Conservation (phyloP, 768 basidiomycete genomes). For the Suillus decipiens region DNA sequence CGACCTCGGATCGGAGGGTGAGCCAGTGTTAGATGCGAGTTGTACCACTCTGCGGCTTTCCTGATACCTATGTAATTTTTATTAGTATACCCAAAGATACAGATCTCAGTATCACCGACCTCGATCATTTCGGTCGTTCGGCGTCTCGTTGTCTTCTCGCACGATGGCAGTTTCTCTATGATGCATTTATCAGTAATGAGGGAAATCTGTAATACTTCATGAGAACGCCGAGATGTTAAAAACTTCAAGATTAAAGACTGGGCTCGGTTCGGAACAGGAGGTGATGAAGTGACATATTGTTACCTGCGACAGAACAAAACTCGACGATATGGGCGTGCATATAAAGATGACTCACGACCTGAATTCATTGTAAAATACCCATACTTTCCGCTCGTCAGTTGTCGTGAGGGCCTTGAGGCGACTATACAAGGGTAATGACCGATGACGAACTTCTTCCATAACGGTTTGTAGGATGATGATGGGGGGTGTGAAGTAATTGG, state of each 20-base stretch:
- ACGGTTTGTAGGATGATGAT: constrained; percentile 95
- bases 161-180: constrained; percentile 78
- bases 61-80: constrained; percentile 69
- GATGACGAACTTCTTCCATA: constrained; percentile 93
- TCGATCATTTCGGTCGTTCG: constrained; percentile 95
- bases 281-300: neutral
- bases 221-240: neutral
- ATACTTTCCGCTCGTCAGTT: constrained; percentile 82
- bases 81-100: constrained; percentile 2
- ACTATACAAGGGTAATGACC: constrained; percentile 90
- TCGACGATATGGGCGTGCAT: no score
- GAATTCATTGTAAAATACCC: constrained; percentile 88
- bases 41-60: constrained; percentile 86
- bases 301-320: neutral
- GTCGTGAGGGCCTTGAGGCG: constrained; percentile 83
- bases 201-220: neutral
- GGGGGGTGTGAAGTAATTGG: constrained; percentile 69
- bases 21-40: constrained; percentile 60
- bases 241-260: neutral
- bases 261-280: neutral
- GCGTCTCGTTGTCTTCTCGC: constrained; percentile 74
- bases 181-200: neutral
- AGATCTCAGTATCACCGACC: constrained; percentile 44
- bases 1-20: constrained; percentile 55
- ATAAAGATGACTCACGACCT: constrained; percentile 56